Base-by-base conservation (phyloP, 2,329 filamentous ascomycete genomes). In the Fusarium sp. region DNA sequence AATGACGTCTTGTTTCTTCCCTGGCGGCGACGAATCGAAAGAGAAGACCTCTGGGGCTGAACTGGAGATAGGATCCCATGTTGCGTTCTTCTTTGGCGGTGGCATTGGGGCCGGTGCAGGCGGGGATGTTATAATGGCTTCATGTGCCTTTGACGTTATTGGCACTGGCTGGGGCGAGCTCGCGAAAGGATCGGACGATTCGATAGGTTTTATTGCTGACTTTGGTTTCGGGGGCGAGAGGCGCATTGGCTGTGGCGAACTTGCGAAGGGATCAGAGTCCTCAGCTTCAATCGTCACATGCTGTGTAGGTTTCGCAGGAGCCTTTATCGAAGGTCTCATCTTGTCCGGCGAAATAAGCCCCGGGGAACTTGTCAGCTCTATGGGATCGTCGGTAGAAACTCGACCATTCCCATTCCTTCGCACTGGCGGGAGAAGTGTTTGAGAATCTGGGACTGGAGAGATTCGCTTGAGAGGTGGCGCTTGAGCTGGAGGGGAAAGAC, bases 51-150 rank as follows among this genome's bases (percentile, higher is more conserved):
- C 80, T 1, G 84, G 84, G 6, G 83, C 83, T 2, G 83, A 86
- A 71, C 84, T 87, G 0, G 84, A 86, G 50, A 86, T 86, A 0
- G 82, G 83, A 68, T 85, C 83, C 83, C 82, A 85, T 1, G 76
- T 75, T 4, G 71, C 48, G 13, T 62, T 62, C 41, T 59, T 63
- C 37, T 45, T 64, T 5, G 44, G 45, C 9, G 47, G 33, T 10
- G 40, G 54, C 17, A 63, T 65, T 7, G 45, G 30, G 2, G 35
- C 43, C 19, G 65, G 49, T 14, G 41, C 41, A n/a, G 52, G 22
- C 17, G 58, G 53, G 22, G 55, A 62, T 9, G 47, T 49, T 48
- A 50, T 40, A 19, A 68, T 57, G 6, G 43, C 25, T 14, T 64
- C 57, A 25, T 51, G 54, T 4, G 25, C 49, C 30, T 63, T 60